Percentiles rank a stretch among this genome's conserved stretches.
Conservation (phyloP, 1,284 basidiomycete species). For the Ganoderma leucocontextum region DNA sequence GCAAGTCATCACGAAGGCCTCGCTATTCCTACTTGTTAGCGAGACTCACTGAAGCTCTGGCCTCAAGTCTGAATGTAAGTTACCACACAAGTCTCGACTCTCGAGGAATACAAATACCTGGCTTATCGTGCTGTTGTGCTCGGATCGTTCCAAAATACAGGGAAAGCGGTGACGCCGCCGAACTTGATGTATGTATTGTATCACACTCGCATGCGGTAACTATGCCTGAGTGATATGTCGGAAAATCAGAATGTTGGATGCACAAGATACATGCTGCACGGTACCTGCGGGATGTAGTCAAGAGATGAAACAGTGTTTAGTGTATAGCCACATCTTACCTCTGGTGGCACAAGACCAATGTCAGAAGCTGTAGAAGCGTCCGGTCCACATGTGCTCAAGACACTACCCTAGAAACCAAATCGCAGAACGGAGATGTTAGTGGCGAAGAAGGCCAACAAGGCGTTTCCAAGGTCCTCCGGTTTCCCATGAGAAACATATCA, state of each 20-base stretch:
- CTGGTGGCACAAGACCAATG: neutral
- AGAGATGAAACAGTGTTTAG: neutral
- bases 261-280: too few relatives aligned
- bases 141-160: neutral
- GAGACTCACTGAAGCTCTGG: neutral
- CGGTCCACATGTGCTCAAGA: neutral
- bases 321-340: neutral
- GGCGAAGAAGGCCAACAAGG: neutral
- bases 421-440: neutral
- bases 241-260: neutral
- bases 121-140: neutral
- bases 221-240: neutral
- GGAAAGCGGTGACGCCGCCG: neutral
- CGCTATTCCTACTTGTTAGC: neutral
- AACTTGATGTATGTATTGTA: neutral
- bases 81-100: neutral
- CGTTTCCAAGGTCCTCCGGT: neutral
- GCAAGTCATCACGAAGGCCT: constrained; percentile 13
- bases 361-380: neutral
- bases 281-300: neutral
- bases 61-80: neutral
- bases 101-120: neutral
- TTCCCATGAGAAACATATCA: neutral
- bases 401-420: neutral
- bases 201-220: neutral